A percentile compares a stretch with the other conserved stretches of the same genome.
Evolutionary conservation across 2,329 filamentous ascomycete genomes (phyloP).

Genomic region (Fusarium xyrophilum): DNA sequence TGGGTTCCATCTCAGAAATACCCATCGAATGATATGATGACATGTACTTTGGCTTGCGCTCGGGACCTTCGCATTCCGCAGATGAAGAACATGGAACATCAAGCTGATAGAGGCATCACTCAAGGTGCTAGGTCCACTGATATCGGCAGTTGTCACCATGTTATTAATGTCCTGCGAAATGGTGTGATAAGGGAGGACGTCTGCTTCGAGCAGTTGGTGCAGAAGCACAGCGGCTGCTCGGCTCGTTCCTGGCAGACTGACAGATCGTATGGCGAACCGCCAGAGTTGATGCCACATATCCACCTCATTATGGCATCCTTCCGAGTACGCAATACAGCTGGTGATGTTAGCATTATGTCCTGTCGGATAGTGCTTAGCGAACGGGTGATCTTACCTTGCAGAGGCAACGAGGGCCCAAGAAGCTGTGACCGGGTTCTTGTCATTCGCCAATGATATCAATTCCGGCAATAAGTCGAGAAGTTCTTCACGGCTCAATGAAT

Average conservation of each 20-base stretch:
- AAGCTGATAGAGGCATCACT: conserved; percentile 81
- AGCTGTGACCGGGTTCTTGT: conserved; percentile 71
- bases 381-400: conserved; percentile 65
- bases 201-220: conserved; percentile 68
- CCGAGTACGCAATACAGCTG: conserved; percentile 44
- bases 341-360: conserved; percentile 30
- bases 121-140: conserved; percentile 79
- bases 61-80: conserved; percentile 71
- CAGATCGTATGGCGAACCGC: conserved; percentile 73
- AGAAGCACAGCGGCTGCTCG: conserved; percentile 80
- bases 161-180: conserved; percentile 74
- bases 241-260: conserved; percentile 74
- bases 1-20: conserved; percentile 82
- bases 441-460: conserved; percentile 65
- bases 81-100: conserved; percentile 72
- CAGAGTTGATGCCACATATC: conserved; percentile 75
- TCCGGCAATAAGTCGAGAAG: conserved; percentile 63
- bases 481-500: conserved; percentile 57
- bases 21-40: conserved; percentile 79
- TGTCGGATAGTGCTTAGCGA: not conserved
- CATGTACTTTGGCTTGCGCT: conserved; percentile 71
- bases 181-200: conserved; percentile 71
- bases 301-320: conserved; percentile 46
- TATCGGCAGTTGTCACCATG: conserved; percentile 77
- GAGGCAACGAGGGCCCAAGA: conserved; percentile 89